Conservation (phyloP, 2,329 filamentous ascomycete genomes). For the Pseudocercospora fuligena region DNA sequence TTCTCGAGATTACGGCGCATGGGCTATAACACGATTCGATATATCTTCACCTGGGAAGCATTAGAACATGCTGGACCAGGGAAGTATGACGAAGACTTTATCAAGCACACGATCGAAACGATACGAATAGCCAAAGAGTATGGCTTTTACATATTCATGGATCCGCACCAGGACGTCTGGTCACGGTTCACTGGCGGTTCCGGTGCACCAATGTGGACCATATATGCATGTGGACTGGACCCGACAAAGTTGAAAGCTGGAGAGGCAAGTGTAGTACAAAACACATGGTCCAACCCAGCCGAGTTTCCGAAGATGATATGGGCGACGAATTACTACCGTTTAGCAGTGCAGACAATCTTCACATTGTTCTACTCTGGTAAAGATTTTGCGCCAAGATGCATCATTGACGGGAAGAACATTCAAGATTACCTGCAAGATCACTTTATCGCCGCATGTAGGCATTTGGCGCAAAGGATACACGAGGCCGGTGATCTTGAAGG, state of each 20-base stretch:
- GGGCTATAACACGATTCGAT: slow-evolving; percentile 95
- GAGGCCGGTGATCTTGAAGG: slow-evolving; percentile 89
- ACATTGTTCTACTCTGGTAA: slow-evolving; percentile 90
- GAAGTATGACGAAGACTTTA: slow-evolving; percentile 91
- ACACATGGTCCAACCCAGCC: slow-evolving; percentile 83
- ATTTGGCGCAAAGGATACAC: slow-evolving; percentile 81
- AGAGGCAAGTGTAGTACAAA: slow-evolving; percentile 92
- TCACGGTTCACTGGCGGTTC: slow-evolving; percentile 92
- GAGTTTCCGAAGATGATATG: slow-evolving; percentile 98
- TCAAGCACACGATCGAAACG: slow-evolving; percentile 85
- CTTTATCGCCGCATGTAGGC: slow-evolving; percentile 77
- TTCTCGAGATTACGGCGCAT: slow-evolving; percentile 84
- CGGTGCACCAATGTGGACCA: slow-evolving; percentile 95
- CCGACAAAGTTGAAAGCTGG: slow-evolving; percentile 83
- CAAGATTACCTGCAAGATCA: slow-evolving; percentile 92
- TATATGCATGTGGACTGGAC: slow-evolving; percentile 92
- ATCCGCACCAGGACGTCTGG: slow-evolving; percentile 99
- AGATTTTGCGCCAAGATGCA: slow-evolving; percentile 93
- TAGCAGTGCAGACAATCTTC: slow-evolving; percentile 88
- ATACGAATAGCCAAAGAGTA: slow-evolving; percentile 84
- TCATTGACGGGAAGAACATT: slow-evolving; percentile 93
- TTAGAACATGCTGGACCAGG: slow-evolving; percentile 91
- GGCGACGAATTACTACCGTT: slow-evolving; percentile 93
- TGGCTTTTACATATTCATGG: slow-evolving; percentile 97
- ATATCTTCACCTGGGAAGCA: slow-evolving; percentile 99